These are phyloP conservation scores for Ampelomyces quisqualis DNA, from an alignment of 2,329 filamentous ascomycete species.

Conservation along the genomic window DNA sequence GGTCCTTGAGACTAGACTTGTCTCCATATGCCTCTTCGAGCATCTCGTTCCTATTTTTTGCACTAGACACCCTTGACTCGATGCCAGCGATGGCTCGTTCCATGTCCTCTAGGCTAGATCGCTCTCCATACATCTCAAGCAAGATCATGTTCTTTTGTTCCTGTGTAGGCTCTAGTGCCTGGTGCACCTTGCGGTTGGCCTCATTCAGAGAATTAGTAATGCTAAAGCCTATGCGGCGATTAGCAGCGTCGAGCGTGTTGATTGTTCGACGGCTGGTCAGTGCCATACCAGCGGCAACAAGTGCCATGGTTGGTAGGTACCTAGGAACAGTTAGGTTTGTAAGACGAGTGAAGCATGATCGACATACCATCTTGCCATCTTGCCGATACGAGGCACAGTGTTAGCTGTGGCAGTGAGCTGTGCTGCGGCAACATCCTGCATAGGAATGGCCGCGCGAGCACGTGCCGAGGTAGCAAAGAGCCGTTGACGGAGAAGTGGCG, in stretches of 20 bases:
- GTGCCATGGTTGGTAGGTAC: conserved; percentile 41
- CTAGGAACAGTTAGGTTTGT: conserved; percentile 14
- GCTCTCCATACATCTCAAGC: conserved; percentile 35
- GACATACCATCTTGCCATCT: conserved; percentile 35
- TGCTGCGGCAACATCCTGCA: conserved; percentile 26
- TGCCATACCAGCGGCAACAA: conserved; percentile 34
- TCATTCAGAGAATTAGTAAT: conserved; percentile 34
- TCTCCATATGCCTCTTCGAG: conserved; percentile 52
- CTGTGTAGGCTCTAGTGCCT: conserved; percentile 25
- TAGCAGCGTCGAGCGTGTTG: conserved; percentile 32
- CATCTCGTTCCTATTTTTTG: conserved; percentile 41
- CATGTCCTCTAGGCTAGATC: conserved; percentile 38
- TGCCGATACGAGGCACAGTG: conserved; percentile 35
- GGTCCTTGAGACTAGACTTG: conserved; percentile 46
- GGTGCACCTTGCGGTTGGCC: conserved; percentile 33
- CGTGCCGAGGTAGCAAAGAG: conserved; percentile 36
- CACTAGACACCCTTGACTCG: conserved; percentile 27
- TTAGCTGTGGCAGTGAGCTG: conserved; percentile 25
- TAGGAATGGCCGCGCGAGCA: conserved; percentile 25
- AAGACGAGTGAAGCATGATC: not conserved
- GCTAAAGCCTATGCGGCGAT: conserved; percentile 37
- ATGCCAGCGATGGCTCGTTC: conserved; percentile 33
- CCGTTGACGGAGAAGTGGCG: conserved; percentile 26
- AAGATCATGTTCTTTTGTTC: conserved; percentile 35
- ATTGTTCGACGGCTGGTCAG: conserved; percentile 26